Evolutionary conservation across 495 filamentous ascomycete species (phyloP), one percentile per base, ranked within the genome.

Genomic region (Hypoxylon intermedium): DNA sequence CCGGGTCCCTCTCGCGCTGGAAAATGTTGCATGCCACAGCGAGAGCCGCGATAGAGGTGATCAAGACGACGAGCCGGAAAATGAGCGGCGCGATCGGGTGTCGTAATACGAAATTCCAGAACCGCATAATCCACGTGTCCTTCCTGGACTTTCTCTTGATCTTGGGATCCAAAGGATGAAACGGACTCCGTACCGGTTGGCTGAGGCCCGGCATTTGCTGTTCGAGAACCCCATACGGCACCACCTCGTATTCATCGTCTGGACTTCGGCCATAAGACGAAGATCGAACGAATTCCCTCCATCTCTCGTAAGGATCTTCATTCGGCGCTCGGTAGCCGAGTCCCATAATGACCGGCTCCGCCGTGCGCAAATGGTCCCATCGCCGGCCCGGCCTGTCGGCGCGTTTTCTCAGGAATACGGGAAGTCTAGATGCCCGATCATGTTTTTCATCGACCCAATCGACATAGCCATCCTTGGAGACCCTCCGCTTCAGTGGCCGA

Each of bases 81-180:
- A 87, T 80, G 48, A 97, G 75, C 0, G 94, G 94, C 6, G 96
- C 86, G 40, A 96, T 86, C 13, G 95, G 90, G 62, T 92, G 92
- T 59, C 84, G 81, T 51, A 98, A 70, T 12, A 93, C 79, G 69
- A 73, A 68, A 13, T 74, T 65, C 67, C 71, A 76, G 20, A 77
- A 26, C 43, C 78, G 74, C 70, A 85, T 81, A 58, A 62, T 45
- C 59, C 50, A 68, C 7, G 62, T 57, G 16, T 57, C 58, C 57
- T 81, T 64, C 82, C 85, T 9, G 72, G 74, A 71, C 82, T 75
- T 53, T 73, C 73, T 21, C 46, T 60, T 56, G 19, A 20, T 55
- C 55, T 63, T 69, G 12, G 63, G 46, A 44, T 82, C 73, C 9
- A 75, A 58, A 12, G 76, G 74, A 44, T 85, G 75, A 83, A 87